These are phyloP conservation scores for Metarhizium robertsii DNA, from an alignment of 2,329 filamentous ascomycete genomes.

Conservation along the genomic window DNA sequence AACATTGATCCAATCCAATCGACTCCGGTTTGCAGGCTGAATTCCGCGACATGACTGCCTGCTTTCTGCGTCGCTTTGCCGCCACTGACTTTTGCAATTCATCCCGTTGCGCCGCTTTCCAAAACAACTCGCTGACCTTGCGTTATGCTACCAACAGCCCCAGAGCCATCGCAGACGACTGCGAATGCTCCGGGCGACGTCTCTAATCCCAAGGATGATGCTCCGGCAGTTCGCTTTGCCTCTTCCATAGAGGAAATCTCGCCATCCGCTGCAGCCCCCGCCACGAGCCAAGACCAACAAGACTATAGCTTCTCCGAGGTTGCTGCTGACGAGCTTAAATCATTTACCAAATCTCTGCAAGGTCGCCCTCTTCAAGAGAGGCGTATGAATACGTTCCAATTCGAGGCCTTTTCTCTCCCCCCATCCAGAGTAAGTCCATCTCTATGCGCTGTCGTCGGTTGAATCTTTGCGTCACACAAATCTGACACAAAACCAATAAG, in stretches of 20 bases:
- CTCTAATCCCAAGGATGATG: conserved; percentile 15
- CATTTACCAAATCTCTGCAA: conserved; percentile 63
- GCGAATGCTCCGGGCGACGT: conserved; percentile 6
- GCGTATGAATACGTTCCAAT: conserved; percentile 78
- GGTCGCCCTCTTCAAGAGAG: conserved; percentile 69
- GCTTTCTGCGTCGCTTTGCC: background rate
- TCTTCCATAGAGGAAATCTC: conserved; percentile 60
- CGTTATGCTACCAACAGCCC: conserved; percentile 1
- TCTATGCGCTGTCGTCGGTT: conserved; percentile 4
- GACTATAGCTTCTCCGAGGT: conserved; percentile 29
- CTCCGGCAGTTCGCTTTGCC: conserved; percentile 59
- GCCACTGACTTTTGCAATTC: background rate
- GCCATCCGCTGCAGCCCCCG: conserved; percentile 32
- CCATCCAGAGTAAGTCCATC: conserved; percentile 60
- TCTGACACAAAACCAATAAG: conserved; percentile 22
- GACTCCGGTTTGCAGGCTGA: background rate
- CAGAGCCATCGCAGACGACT: background rate
- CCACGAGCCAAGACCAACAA: conserved; percentile 14
- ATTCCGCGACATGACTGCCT: background rate
- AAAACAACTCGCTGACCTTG: background rate
- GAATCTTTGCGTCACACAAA: conserved; percentile 1
- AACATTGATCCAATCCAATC: background rate
- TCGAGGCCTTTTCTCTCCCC: conserved; percentile 84
- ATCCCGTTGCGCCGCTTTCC: background rate
- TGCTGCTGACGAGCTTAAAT: conserved; percentile 56